Conservation (phyloP, 495 filamentous ascomycete species). For the Annulohypoxylon nitens region DNA sequence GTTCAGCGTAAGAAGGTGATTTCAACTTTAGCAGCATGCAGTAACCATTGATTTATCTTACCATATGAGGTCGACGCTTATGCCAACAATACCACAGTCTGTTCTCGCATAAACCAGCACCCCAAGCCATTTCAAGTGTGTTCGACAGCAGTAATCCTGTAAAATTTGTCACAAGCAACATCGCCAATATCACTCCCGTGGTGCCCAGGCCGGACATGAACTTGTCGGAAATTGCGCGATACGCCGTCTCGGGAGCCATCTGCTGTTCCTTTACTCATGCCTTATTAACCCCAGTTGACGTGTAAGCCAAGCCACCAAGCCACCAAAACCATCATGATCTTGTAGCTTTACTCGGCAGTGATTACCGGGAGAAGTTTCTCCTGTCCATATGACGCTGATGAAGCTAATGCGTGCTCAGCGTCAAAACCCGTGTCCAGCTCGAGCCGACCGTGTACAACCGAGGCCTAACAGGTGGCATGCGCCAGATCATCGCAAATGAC, state of each 20-base stretch:
- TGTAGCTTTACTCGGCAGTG: conserved; percentile 28
- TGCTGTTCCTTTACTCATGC: conserved; percentile 90
- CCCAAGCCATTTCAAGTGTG: conserved; percentile 32
- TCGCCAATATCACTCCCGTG: conserved; percentile 37
- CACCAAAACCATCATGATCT: conserved; percentile 26
- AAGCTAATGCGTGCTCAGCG: conserved; percentile 59
- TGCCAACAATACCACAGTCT: conserved; percentile 42
- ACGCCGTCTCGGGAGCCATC: conserved; percentile 85
- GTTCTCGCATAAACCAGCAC: conserved; percentile 31
- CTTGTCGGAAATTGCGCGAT: conserved; percentile 62
- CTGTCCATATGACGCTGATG: conserved; percentile 9
- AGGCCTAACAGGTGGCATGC: conserved; percentile 77
- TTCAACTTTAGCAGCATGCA: conserved; percentile 50
- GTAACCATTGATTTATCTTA: conserved; percentile 39
- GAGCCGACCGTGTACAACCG: conserved; percentile 77
- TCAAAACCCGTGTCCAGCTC: conserved; percentile 83
- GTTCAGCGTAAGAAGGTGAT: conserved; percentile 48
- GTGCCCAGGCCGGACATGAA: conserved; percentile 27
- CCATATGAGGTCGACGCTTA: conserved; percentile 43
- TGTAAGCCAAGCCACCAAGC: conserved; percentile 74
- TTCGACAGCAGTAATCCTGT: conserved; percentile 43
- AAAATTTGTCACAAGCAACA: conserved; percentile 38
- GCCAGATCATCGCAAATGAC: conserved; percentile 74
- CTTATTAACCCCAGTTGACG: conserved; percentile 84
- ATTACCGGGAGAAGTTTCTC: conserved; percentile 13